phyloP scores from a whole-genome alignment of 305 asterid genomes.

The Lippia alba region DNA sequence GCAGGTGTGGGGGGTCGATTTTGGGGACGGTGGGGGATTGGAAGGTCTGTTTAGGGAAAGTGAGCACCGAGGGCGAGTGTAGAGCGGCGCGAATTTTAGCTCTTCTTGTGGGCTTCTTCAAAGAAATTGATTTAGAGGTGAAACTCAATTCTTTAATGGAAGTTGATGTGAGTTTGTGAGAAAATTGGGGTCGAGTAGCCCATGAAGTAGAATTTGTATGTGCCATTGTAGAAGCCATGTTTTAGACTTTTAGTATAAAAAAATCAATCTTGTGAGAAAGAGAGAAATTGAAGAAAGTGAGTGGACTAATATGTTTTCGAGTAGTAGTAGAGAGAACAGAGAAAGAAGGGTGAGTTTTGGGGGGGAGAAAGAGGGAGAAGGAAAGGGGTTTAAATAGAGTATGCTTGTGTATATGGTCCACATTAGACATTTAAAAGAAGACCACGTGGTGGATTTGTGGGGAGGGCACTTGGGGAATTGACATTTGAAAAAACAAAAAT shows the following conservation, averaged over 20 bases:
- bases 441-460: conserved; percentile 68
- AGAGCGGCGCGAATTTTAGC: conserved; percentile 45
- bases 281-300: neutral
- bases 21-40: conserved; percentile 17
- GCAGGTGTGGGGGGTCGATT: conserved; percentile 4
- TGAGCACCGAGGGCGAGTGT: conserved; percentile 47
- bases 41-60: conserved; percentile 45
- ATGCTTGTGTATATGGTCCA: conserved; percentile 43
- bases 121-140: conserved; percentile 33
- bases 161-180: conserved; percentile 26
- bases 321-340: neutral
- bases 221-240: conserved; percentile 41
- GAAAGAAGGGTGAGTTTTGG: conserved; percentile 28
- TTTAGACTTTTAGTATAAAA: neutral
- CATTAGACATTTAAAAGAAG: conserved; percentile 41
- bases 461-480: conserved; percentile 38
- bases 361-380: conserved; percentile 29
- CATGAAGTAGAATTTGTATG: conserved; percentile 31
- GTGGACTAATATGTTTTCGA: neutral
- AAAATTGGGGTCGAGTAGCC: conserved; percentile 31
- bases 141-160: conserved; percentile 29
- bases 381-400: conserved; percentile 48
- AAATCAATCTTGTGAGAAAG: conserved; percentile 1
- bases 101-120: conserved; percentile 37
- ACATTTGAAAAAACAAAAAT: conserved; percentile 17